Base-by-base conservation (phyloP, 2,329 filamentous ascomycete species). In the Arthrocladium fulminans region DNA sequence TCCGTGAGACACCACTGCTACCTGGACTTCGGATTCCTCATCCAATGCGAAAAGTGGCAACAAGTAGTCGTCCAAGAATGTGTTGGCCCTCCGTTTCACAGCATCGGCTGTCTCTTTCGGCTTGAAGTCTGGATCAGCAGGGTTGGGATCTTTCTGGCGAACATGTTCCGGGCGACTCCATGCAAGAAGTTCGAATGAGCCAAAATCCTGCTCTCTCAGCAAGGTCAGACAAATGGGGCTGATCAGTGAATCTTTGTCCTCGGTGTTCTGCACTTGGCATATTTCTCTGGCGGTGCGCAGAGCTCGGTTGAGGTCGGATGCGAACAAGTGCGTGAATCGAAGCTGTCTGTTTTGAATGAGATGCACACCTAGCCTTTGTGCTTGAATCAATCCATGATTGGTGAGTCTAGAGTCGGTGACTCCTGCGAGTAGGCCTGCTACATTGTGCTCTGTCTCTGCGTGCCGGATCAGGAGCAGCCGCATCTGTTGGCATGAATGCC, bases 381-480 rank as follows among this genome's bases (percentile, higher is more conserved):
- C 80, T 65, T 95, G 88, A 42, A 89, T 74, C 45, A 84, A 76
- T 48, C 88, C 88, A 67, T 95, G 86, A 54, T 80, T 82, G 20
- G 88, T 94, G 58, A 95, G 72, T 34, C 79, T 71, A 1, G 88
- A 90, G 67, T 95, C 86, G 63, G 81, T 84, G 45, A 80, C 78
- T 51, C 88, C 88, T 58, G 88, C 88, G 68, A 50, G 58, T 55
- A 48, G 45, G 51, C 51, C 76, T 34, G 83, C 84, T 50, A 92
- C 83, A 65, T 95, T 95, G 68, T 95, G 86, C 55, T 94, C 85
- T 13, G 87, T 90, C 70, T 95, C 88, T 61, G 83, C 88, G 73
- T 95, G 88, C 49, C 88, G 82, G 60, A 94, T 80, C 59, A 95
- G 75, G 60, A 88, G 80, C 48, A 95, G 65, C 61, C 74, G 75